These are phyloP conservation scores for Cucumis cinereus DNA, from an alignment of 306 rosid species.

Conservation along the genomic window DNA sequence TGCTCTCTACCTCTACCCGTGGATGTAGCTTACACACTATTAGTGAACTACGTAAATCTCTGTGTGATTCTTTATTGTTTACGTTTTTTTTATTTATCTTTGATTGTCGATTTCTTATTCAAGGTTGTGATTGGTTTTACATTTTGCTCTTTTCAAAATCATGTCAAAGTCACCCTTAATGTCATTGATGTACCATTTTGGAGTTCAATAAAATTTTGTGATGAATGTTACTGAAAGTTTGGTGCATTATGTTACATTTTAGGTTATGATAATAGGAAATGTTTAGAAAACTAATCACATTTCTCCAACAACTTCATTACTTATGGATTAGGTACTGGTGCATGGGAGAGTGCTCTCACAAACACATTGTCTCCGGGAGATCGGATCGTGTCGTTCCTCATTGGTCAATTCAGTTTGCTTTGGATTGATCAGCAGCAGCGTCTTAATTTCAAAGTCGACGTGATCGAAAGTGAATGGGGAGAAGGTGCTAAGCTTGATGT, in stretches of 20 bases:
- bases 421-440: constrained; percentile 99
- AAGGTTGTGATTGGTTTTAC: background rate
- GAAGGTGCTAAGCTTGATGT: constrained; percentile 80
- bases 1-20: no score
- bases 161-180: background rate
- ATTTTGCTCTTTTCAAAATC: background rate
- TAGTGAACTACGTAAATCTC: no score
- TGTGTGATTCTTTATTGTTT: no score
- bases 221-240: background rate
- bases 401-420: constrained; percentile 96
- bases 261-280: background rate
- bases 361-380: constrained; percentile 96
- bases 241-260: background rate
- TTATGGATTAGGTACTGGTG: constrained; percentile 73
- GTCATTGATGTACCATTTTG: background rate
- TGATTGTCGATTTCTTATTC: background rate
- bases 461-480: constrained; percentile 96
- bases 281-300: background rate
- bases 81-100: no score
- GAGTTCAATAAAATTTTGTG: background rate
- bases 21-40: no score
- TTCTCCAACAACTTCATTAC: background rate
- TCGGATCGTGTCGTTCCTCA: constrained; percentile 72
- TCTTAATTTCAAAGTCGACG: constrained; percentile 85
- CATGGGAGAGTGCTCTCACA: constrained; percentile 99